A percentile compares a stretch with the other conserved stretches of the same genome.
Conservation (phyloP, 2,329 filamentous ascomycete genomes). For the Trichoderma sp. region DNA sequence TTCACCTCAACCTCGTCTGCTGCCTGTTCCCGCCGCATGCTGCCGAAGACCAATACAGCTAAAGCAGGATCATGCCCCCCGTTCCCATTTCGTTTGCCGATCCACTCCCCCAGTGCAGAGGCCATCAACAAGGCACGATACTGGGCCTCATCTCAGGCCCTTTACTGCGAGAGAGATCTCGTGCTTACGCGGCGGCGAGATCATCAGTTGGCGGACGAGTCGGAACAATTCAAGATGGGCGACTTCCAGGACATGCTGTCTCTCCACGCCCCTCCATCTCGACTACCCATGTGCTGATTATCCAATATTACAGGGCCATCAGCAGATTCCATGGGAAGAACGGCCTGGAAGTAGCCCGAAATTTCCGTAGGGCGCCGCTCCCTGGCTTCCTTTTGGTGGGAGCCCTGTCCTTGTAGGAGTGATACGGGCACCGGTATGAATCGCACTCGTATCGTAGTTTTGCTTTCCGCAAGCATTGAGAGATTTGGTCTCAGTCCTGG, state of each 20-base stretch:
- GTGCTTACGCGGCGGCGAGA: constrained; percentile 13
- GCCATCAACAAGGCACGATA: not conserved
- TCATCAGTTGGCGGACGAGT: constrained; percentile 11
- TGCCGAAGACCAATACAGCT: not conserved
- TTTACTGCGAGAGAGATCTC: constrained; percentile 23
- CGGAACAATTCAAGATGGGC: constrained; percentile 7
- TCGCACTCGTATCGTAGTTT: not conserved
- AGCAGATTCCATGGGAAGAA: constrained; percentile 14
- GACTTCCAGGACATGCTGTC: constrained; percentile 7
- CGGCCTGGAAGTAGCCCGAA: constrained; percentile 8
- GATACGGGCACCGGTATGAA: not conserved
- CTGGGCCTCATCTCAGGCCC: constrained; percentile 9
- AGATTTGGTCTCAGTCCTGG: not conserved
- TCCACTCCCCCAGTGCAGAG: constrained; percentile 1
- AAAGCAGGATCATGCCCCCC: not conserved
- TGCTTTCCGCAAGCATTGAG: not conserved
- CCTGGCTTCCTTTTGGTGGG: not conserved
- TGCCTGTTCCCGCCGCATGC: not conserved
- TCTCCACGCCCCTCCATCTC: not conserved
- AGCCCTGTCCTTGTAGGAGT: constrained; percentile 6
- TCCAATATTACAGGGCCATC: constrained; percentile 25
- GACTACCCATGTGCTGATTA: constrained; percentile 11
- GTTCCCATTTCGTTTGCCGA: not conserved
- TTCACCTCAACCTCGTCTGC: not conserved
- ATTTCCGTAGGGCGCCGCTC: not conserved